Conservation (phyloP, 1,284 basidiomycete species). For the Moniliella sp. region DNA sequence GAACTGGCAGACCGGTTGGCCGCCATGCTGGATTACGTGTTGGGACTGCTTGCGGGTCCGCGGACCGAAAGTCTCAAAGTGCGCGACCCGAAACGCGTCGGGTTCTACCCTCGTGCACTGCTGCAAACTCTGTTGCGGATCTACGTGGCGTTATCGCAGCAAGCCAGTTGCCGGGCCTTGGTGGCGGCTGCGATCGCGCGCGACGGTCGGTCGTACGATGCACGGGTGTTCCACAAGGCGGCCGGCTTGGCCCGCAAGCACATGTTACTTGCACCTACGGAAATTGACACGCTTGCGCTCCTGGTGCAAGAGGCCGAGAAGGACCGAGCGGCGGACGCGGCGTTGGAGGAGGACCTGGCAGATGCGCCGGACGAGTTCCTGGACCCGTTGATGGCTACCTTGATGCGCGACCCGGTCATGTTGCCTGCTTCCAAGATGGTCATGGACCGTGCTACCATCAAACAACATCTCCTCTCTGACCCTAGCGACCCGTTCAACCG, state of each 20-base stretch:
- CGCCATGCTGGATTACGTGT: slow-evolving; percentile 88
- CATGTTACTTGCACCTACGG: slow-evolving; percentile 54
- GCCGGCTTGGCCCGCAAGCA: slow-evolving; percentile 48
- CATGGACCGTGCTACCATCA: slow-evolving; percentile 79
- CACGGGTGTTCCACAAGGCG: slow-evolving; percentile 62
- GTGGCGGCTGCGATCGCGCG: slow-evolving; percentile 75
- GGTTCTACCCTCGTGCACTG: slow-evolving; percentile 64
- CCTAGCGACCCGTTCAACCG: slow-evolving; percentile 42
- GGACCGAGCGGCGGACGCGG: slow-evolving; percentile 53
- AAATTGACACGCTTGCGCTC: slow-evolving; percentile 50
- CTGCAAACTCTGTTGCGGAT: slow-evolving; percentile 73
- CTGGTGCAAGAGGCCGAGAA: slow-evolving; percentile 71
- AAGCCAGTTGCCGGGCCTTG: slow-evolving; percentile 46
- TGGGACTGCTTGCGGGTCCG: slow-evolving; percentile 70
- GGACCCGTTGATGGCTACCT: slow-evolving; percentile 77
- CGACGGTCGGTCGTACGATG: slow-evolving; percentile 75
- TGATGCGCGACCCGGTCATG: slow-evolving; percentile 88
- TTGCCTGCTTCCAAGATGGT: slow-evolving; percentile 62
- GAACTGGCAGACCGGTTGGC: slow-evolving; percentile 89
- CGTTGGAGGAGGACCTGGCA: slow-evolving; percentile 65
- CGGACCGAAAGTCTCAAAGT: slow-evolving; percentile 59
- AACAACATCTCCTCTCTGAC: slow-evolving; percentile 77
- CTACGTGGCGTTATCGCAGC: slow-evolving; percentile 57
- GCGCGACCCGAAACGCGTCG: slow-evolving; percentile 64
- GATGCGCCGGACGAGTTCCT: slow-evolving; percentile 75